Evolutionary conservation across 1,139 yeast genomes (phyloP), one percentile per base, ranked within the genome.

Genomic region (Waltiozyma sp.): DNA sequence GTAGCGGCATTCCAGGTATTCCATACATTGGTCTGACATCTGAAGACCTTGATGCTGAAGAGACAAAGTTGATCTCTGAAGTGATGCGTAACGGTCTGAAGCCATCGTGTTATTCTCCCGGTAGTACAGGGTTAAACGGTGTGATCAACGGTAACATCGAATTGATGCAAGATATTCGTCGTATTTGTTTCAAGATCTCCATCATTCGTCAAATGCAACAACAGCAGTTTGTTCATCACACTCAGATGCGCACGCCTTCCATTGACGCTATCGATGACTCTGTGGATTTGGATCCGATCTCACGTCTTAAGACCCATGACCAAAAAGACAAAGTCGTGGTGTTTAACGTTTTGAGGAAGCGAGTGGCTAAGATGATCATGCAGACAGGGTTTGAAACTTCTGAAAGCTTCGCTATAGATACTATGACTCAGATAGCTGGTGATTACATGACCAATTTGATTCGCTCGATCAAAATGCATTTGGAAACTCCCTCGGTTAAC

Each of bases 151-250:
- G 73, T 16, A 91, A 88, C 53, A 80, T 93, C 41, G 65, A 70
- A 4, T 76, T 82, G 52, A 86, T 91, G 70, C 96, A 89, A 63
- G 88, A 86, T 53, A 85, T 93, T 34, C 69, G 98, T 44, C 83
- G 80, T 55, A 71, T 86, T 4, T 89, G 97, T 59, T 85, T 87
- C 64, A 89, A 89, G 59, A 86, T 93, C 28, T 81, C 94, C 3
- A 67, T 89, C 42, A 84, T 93, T 47, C 72, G 96, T 47, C 95
- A 86, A 60, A 81, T 91, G 87, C 95, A 91, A 57, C 89, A 88
- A 37, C 57, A 54, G 14, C 82, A 77, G 48, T 78, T 78, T 62
- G 70, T 84, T 45, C 93, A 84, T 58, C 81, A 80, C 45, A 73
- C 87, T 0, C 88, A 81, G 53, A 69, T 80, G 70, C 76, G 75